Conservation (phyloP, 2,329 filamentous ascomycete genomes). For the Raffaelea deltoideospora region DNA sequence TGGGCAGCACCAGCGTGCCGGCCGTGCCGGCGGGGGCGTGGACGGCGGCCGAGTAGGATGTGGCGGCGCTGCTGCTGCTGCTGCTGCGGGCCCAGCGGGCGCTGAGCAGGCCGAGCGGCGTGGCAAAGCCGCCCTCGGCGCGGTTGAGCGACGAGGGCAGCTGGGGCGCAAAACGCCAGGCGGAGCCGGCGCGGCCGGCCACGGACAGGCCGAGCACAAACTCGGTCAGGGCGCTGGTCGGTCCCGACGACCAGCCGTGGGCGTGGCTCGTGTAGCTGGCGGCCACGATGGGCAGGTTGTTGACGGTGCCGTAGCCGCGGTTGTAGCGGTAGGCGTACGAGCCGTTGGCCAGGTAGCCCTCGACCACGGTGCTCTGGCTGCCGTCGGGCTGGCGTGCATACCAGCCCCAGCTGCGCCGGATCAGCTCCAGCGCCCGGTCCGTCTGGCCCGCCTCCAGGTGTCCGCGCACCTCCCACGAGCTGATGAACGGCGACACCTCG, state of each 20-base stretch:
- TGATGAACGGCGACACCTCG: constrained; percentile 43
- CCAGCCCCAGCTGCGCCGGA: constrained; percentile 44
- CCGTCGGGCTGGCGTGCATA: constrained; percentile 41
- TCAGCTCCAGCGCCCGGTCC: constrained; percentile 36
- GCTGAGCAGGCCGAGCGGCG: constrained; percentile 4
- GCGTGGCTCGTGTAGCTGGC: constrained; percentile 27
- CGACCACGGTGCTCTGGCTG: constrained; percentile 42
- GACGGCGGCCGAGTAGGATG: constrained; percentile 11
- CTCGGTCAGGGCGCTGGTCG: constrained; percentile 27
- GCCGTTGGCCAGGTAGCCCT: constrained; percentile 40
- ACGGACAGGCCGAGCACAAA: constrained; percentile 26
- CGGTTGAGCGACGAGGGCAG: constrained; percentile 4
- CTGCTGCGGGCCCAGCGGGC: constrained; percentile 14
- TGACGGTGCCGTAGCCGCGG: constrained; percentile 35
- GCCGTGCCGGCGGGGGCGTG: constrained; percentile 12
- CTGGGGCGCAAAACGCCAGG: constrained; percentile 7
- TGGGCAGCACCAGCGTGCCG: constrained; percentile 13
- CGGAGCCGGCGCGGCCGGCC: constrained; percentile 7
- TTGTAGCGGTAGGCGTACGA: constrained; percentile 40
- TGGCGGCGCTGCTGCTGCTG: background rate
- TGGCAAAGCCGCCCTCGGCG: constrained; percentile 7
- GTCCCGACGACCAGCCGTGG: constrained; percentile 33
- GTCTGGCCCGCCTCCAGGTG: constrained; percentile 33
- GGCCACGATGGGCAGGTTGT: constrained; percentile 12
- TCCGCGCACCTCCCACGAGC: constrained; percentile 42